Conservation (phyloP, 2,329 filamentous ascomycete genomes). For the Aureobasidium mangrovei region DNA sequence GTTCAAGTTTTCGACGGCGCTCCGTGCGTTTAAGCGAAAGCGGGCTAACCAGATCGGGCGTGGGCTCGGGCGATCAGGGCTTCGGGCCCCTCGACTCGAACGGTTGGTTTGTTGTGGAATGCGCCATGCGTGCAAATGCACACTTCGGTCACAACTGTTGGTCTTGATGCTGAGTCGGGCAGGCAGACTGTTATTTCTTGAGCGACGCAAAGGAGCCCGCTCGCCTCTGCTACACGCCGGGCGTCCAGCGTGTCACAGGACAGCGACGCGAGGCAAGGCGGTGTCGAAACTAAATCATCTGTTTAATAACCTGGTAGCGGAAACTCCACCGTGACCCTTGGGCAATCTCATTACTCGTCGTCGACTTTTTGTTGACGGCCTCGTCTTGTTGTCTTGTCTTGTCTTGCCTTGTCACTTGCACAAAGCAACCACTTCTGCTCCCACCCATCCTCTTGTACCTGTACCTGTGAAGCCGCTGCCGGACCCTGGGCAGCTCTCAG, state of each 20-base stretch:
- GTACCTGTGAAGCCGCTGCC: conserved; percentile 6
- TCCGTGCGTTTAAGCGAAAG: neutral
- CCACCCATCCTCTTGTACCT: neutral
- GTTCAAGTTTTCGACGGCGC: neutral
- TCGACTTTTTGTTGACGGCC: neutral
- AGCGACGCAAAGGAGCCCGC: too few species aligned
- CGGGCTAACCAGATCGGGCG: neutral
- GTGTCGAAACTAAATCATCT: neutral
- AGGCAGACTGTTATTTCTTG: neutral
- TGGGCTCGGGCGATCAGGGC: neutral
- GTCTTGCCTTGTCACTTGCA: neutral
- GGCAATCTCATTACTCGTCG: conserved; percentile 4
- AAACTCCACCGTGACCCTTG: conserved; percentile 1
- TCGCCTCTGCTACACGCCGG: too few species aligned
- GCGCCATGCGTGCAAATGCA: neutral
- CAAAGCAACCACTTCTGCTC: neutral
- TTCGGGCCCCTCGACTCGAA: conserved; percentile 2
- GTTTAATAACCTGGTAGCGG: conserved; percentile 10
- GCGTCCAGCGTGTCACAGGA: neutral
- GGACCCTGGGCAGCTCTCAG: conserved; percentile 5
- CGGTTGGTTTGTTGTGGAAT: neutral
- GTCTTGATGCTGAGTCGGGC: neutral
- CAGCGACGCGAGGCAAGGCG: conserved; percentile 3
- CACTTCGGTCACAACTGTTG: neutral
- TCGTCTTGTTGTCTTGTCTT: neutral